phyloP scores from a whole-genome alignment of 257 asterid genomes.

The Marsdenia floribunda region DNA sequence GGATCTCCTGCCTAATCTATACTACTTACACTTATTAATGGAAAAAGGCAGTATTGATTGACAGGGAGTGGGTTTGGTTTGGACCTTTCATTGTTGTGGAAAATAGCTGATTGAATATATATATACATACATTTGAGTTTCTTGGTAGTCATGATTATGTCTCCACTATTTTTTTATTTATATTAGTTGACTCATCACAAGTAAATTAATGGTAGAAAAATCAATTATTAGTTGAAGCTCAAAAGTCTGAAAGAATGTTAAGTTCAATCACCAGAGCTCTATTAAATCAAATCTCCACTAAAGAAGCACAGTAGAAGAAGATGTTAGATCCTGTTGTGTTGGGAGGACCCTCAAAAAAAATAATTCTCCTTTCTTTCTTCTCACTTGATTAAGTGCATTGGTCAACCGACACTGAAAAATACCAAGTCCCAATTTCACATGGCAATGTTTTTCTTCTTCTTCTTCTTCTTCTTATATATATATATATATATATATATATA shows the following conservation, averaged over 20 bases:
- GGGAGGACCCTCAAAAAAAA: slow-evolving; percentile 2
- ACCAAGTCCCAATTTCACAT: background rate
- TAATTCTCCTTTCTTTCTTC: background rate
- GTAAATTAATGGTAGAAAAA: background rate
- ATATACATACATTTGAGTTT: background rate
- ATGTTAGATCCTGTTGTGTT: slow-evolving; percentile 12
- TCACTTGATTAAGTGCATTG: background rate
- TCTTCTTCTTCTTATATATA: background rate
- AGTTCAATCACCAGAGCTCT: no score
- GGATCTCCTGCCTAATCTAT: no score
- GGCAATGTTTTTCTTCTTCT: background rate
- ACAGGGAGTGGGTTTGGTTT: background rate
- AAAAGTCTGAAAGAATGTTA: no score
- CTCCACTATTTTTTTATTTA: background rate
- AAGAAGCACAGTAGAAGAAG: background rate
- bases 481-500: no score
- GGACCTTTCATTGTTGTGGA: background rate
- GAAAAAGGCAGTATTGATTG: no score
- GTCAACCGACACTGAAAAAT: background rate
- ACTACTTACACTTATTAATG: no score
- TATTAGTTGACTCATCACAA: background rate
- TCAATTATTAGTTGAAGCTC: background rate
- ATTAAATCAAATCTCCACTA: no score
- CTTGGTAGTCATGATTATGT: slow-evolving; percentile 12
- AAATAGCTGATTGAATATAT: no score